Evolutionary conservation across 352 stramenopile species (phyloP).

Genomic region (Globisporangium yorkense): DNA sequence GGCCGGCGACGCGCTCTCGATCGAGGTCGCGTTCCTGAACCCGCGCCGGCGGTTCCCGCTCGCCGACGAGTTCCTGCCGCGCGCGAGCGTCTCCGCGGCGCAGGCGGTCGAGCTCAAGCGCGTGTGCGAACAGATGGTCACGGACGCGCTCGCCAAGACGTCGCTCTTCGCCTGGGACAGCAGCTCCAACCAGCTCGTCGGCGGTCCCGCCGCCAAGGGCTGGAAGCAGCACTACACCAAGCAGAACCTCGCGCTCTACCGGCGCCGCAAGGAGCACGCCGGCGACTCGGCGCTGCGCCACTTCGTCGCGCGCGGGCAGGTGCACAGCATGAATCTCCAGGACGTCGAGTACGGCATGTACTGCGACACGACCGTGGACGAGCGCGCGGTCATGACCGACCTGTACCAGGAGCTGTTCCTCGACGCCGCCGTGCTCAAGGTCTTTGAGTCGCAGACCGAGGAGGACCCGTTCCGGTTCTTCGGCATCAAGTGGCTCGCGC

Average conservation of each 20-base stretch:
- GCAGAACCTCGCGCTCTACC: slow-evolving; percentile 49
- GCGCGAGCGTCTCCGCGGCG: slow-evolving; percentile 28
- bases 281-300: slow-evolving; percentile 23
- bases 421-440: slow-evolving; percentile 33
- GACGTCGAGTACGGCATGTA: slow-evolving; percentile 51
- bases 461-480: slow-evolving; percentile 46
- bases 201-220: slow-evolving; percentile 24
- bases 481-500: slow-evolving; percentile 41
- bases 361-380: slow-evolving; percentile 34
- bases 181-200: slow-evolving; percentile 34
- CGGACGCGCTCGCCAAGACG: slow-evolving; percentile 39
- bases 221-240: slow-evolving; percentile 54
- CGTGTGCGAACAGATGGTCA: slow-evolving; percentile 41
- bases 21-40: slow-evolving; percentile 55
- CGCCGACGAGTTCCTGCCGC: slow-evolving; percentile 42
- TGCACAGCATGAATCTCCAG: slow-evolving; percentile 40
- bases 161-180: slow-evolving; percentile 51
- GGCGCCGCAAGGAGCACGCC: slow-evolving; percentile 27
- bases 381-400: slow-evolving; percentile 40
- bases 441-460: slow-evolving; percentile 27
- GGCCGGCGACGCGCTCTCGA: slow-evolving; percentile 46
- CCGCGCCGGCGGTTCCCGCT: slow-evolving; percentile 54
- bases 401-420: slow-evolving; percentile 37
- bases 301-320: slow-evolving; percentile 39
- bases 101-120: slow-evolving; percentile 38